A percentile compares a stretch with the other conserved stretches of the same genome.
These are phyloP conservation scores for Candida smagusa DNA, from an alignment of 1,139 yeast species.

Conservation along the genomic window DNA sequence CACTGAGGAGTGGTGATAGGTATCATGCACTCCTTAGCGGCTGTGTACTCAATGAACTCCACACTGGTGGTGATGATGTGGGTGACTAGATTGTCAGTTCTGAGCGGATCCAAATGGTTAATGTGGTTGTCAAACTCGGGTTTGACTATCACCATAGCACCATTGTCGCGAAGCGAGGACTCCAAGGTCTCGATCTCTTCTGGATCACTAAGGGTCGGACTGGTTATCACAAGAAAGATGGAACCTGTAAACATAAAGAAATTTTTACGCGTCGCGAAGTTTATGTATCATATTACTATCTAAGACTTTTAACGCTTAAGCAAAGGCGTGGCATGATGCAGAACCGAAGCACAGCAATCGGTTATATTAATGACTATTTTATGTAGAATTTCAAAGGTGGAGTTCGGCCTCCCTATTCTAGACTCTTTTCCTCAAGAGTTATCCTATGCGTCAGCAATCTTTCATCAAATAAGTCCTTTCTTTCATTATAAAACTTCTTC, in stretches of 20 bases:
- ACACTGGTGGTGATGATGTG: slow-evolving; percentile 57
- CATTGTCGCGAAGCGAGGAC: slow-evolving; percentile 17
- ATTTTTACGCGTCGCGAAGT: slow-evolving; percentile 1
- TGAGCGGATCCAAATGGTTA: slow-evolving; percentile 20
- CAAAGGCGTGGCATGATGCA: slow-evolving; percentile 1
- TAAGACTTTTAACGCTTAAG: slow-evolving; percentile 3
- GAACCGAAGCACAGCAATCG: slow-evolving; percentile 2
- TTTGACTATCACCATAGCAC: slow-evolving; percentile 24
- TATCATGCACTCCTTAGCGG: slow-evolving; percentile 52
- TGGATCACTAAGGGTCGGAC: slow-evolving; percentile 19
- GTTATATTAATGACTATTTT: not conserved
- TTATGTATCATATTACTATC: slow-evolving; percentile 4
- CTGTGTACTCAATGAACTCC: slow-evolving; percentile 53
- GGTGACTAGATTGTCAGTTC: slow-evolving; percentile 20
- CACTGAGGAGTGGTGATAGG: slow-evolving; percentile 70
- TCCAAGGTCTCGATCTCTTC: slow-evolving; percentile 20
- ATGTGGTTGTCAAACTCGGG: slow-evolving; percentile 20
- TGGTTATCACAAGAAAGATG: slow-evolving; percentile 39
- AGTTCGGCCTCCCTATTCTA: too few relatives aligned
- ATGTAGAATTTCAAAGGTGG: too few relatives aligned
- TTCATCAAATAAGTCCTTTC: slow-evolving; percentile 17
- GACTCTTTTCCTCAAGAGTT: slow-evolving; percentile 2
- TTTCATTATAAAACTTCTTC: slow-evolving; percentile 45
- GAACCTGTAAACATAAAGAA: slow-evolving; percentile 33
- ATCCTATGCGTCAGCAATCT: slow-evolving; percentile 15